Evolutionary conservation across 1,284 basidiomycete species (phyloP), one percentile per base, ranked within the genome.

Genomic region (Hymenochaete sp.): DNA sequence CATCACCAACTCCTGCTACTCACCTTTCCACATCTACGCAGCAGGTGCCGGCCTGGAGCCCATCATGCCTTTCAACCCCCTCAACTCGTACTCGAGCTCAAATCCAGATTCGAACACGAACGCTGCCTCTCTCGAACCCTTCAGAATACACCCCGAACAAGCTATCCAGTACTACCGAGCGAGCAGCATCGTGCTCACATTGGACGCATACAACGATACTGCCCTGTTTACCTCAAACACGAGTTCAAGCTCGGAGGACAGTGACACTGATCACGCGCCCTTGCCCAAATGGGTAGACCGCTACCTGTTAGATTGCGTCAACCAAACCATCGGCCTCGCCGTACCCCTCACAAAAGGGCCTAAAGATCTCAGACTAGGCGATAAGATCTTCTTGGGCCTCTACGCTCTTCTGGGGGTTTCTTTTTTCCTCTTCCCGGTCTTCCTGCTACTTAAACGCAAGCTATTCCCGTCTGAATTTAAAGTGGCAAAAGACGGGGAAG

Each of bases 171-270:
- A 68, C 52, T 70, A 66, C 43, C 64, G 67, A 27, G 61, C 65
- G 19, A 60, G 62, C 42, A 65, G 59, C 41, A 54, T 62, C 29
- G 62, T 58, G 11, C 59, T 69, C 14, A 57, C 58, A 0, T 56
- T 74, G 2, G 62, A 70, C 42, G 69, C 68, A n/a, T 74, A 72
- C 49, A 70, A 71, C 47, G 65, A 70, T 45, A 65, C 68, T 0
- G 54, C 62, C 40, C 55, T 56, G 2, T 38, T 59, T 5, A 42
- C 36, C 21, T 36, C 54, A 42, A 41, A 59, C 19, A 52, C 52
- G 9, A 24, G 36, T 26, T 38, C 55, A 6, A 65, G 62, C 46
- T 55, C 57, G 0, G 47, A 63, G 1, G 57, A 60, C 41, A n/a
- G n/a, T n/a, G n/a, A n/a, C n/a, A n/a, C n/a, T n/a, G n/a, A n/a